Evolutionary conservation across 2,329 filamentous ascomycete species (phyloP).

Genomic region (Ascochyta lentis): DNA sequence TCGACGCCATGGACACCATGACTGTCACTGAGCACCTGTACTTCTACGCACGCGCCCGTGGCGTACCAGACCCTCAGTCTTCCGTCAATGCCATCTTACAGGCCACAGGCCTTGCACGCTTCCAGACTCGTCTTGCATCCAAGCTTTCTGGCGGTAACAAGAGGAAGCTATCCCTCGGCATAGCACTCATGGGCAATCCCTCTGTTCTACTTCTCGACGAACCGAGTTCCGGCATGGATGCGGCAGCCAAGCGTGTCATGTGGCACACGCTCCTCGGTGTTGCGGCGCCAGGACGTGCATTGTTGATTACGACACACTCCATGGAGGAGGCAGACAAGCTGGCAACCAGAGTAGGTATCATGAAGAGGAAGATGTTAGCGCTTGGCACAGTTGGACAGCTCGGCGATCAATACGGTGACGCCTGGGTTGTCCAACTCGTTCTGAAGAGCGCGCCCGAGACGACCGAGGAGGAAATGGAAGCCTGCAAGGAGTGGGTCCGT

Average conservation of each 20-base stretch:
- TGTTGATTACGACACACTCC: constrained; percentile 88
- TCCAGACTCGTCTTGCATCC: constrained; percentile 75
- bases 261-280: constrained; percentile 83
- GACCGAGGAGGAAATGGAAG: constrained; percentile 68
- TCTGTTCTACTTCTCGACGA: constrained; percentile 88
- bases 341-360: constrained; percentile 82
- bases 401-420: constrained; percentile 76
- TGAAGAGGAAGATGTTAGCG: constrained; percentile 85
- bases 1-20: constrained; percentile 83
- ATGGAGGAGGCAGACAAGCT: constrained; percentile 96
- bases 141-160: constrained; percentile 91
- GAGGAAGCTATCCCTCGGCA: constrained; percentile 86
- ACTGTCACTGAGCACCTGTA: constrained; percentile 84
- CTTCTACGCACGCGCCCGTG: constrained; percentile 87
- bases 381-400: constrained; percentile 77
- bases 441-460: constrained; percentile 77
- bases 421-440: constrained; percentile 82
- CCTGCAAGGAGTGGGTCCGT: constrained; percentile 70
- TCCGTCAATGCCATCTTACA: constrained; percentile 81
- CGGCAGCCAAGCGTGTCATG: constrained; percentile 89
- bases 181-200: constrained; percentile 92
- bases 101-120: constrained; percentile 78
- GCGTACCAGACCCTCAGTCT: constrained; percentile 74
- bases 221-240: constrained; percentile 86
- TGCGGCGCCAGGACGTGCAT: constrained; percentile 72